Evolutionary conservation across 441 rosid genomes (phyloP).

Genomic region (Rhodomyrtus psidioides): DNA sequence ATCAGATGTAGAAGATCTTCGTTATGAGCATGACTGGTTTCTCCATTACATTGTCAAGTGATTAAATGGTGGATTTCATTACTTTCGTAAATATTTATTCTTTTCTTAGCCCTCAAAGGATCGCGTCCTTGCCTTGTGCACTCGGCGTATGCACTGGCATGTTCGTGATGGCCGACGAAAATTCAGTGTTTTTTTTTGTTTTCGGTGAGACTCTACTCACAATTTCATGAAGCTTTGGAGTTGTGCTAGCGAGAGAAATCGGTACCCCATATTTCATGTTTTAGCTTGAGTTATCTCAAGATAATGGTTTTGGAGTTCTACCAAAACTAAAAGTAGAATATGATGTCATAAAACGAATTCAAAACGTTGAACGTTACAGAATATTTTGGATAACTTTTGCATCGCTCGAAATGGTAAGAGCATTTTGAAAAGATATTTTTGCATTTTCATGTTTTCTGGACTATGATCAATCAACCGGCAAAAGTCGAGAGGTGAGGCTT

Average conservation of each 20-base stretch:
- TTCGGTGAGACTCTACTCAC: neutral
- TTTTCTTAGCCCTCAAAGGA: neutral
- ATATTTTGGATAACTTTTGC: neutral
- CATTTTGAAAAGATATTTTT: neutral
- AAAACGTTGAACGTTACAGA: neutral
- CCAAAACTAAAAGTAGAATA: neutral
- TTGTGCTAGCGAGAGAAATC: neutral
- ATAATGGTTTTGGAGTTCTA: neutral
- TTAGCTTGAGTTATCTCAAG: neutral
- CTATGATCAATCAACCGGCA: neutral
- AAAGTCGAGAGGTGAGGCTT: neutral
- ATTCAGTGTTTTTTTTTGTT: neutral
- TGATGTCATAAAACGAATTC: neutral
- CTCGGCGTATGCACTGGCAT: neutral
- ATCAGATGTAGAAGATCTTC: neutral
- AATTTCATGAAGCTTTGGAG: neutral
- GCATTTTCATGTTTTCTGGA: neutral
- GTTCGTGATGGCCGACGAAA: neutral
- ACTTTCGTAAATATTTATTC: neutral
- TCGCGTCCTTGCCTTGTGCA: neutral
- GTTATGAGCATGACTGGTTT: neutral
- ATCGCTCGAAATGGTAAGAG: neutral
- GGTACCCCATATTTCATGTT: neutral
- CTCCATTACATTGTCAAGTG: neutral
- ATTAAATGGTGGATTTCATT: neutral